A percentile compares a stretch with the other conserved stretches of the same genome.
Evolutionary conservation across 2,329 filamentous ascomycete species (phyloP).

Genomic region (Elsinoe fawcettii): DNA sequence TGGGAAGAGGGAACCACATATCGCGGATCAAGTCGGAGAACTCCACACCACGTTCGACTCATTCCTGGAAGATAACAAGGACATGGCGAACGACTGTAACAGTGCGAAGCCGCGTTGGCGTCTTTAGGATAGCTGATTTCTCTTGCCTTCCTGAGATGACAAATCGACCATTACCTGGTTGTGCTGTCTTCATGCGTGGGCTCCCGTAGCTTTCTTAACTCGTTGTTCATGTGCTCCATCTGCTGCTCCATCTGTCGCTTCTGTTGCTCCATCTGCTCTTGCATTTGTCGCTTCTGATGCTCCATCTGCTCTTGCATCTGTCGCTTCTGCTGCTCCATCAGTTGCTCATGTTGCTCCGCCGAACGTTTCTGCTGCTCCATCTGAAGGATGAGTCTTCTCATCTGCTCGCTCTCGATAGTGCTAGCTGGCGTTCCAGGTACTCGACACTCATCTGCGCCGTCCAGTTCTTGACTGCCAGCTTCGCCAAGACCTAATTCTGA

Average conservation of each 20-base stretch:
- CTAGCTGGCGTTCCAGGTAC: neutral
- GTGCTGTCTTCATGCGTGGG: neutral
- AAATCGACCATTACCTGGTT: neutral
- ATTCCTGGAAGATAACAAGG: too few species aligned
- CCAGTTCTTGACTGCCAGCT: neutral
- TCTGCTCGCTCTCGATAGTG: neutral
- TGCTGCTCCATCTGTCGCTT: neutral
- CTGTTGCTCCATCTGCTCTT: slow-evolving; percentile 5
- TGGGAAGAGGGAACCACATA: too few species aligned
- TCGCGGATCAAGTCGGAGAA: too few species aligned
- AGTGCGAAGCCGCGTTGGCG: too few species aligned
- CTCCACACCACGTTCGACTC: too few species aligned
- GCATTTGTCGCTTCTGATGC: neutral
- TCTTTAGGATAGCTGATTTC: neutral
- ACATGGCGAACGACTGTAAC: too few species aligned
- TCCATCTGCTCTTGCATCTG: neutral
- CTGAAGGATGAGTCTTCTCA: neutral
- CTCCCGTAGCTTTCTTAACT: neutral
- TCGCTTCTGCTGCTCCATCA: neutral
- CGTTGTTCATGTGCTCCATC: neutral
- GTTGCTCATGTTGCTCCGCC: neutral
- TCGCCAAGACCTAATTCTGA: neutral
- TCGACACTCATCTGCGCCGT: neutral
- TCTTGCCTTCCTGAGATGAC: neutral
- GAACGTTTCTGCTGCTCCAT: neutral